Evolutionary conservation across 495 filamentous ascomycete species (phyloP), one percentile per base, ranked within the genome.

Genomic region (Durotheca rogersii): DNA sequence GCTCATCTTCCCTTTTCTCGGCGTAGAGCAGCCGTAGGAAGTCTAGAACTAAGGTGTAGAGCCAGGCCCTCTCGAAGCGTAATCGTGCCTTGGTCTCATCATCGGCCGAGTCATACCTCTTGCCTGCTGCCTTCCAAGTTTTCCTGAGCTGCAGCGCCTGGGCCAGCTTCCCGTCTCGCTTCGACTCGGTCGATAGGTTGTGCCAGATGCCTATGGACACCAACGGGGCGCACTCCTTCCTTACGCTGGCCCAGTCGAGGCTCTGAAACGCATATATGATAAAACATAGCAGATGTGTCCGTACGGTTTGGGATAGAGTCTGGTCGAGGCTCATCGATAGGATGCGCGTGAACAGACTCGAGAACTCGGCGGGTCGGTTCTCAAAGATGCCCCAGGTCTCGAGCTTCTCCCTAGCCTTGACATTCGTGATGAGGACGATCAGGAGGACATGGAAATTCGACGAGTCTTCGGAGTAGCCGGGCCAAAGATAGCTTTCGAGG

Each of bases 161-260:
- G 25, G 86, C 80, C 38, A 97, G 75, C 29, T 81, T 78, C 33
- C 67, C 72, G 41, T 90, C 84, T 49, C 88, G 77, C 31, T 81
- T 80, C 20, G 77, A 71, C 33, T 82, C 79, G 50, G 79, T 88
- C 15, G 86, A 86, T 20, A 99, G 70, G 58, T 95, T 92, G 58
- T 96, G 88, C 93, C 93, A 97, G 58, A 94, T 88, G 1, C 88
- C 87, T 56, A 99, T 95, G 0, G 89, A 90, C 32, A 99, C 92
- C 30, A 99, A 74, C 7, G 93, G 88, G 32, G 90, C 94, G 70
- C 92, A 96, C 73, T 99, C 92, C 63, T 95, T 97, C 37, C 93
- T 81, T 20, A 97, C 87, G 39, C 96, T 77, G 15, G 77, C 78
- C 68, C 85, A 95, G 59, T 99, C 93, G 12, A 97, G 79, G 16